phyloP scores from a whole-genome alignment of 371 early-diverging fungal genomes.

The Syncephalastrum racemosum region DNA sequence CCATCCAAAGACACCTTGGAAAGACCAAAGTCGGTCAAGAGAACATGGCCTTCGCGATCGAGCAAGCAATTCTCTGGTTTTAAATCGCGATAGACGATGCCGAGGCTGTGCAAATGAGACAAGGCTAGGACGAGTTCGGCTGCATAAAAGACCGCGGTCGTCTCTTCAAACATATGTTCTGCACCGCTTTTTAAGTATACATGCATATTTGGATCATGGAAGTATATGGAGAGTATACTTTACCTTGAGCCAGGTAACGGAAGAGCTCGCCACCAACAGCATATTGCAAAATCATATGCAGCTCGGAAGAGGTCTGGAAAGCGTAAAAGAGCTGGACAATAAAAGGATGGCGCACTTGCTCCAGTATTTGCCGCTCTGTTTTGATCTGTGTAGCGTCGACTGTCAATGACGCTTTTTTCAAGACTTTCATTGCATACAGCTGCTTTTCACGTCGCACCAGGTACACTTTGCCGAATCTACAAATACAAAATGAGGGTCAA shows the following conservation, averaged over 20 bases:
- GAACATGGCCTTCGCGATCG: slow-evolving; percentile 77
- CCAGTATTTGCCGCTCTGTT: slow-evolving; percentile 76
- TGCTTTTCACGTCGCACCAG: slow-evolving; percentile 61
- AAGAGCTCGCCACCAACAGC: slow-evolving; percentile 99
- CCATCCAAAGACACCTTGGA: slow-evolving; percentile 74
- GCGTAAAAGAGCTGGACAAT: slow-evolving; percentile 95
- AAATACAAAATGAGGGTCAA: not conserved
- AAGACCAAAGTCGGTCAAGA: slow-evolving; percentile 90
- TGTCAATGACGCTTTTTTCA: slow-evolving; percentile 81
- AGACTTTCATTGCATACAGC: slow-evolving; percentile 91
- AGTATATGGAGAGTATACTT: slow-evolving; percentile 8
- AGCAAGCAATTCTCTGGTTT: slow-evolving; percentile 91
- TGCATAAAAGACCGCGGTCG: slow-evolving; percentile 78
- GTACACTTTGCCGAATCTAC: slow-evolving; percentile 77
- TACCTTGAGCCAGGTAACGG: slow-evolving; percentile 69
- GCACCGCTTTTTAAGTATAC: not conserved
- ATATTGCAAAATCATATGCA: slow-evolving; percentile 97
- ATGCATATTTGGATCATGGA: too few species aligned
- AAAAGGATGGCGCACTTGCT: slow-evolving; percentile 83
- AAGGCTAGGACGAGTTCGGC: slow-evolving; percentile 85
- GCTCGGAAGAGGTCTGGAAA: slow-evolving; percentile 85
- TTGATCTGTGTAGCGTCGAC: slow-evolving; percentile 74
- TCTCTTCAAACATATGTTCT: slow-evolving; percentile 82
- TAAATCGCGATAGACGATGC: slow-evolving; percentile 87
- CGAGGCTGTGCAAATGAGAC: slow-evolving; percentile 82